Evolutionary conservation across 1,284 basidiomycete genomes (phyloP).

Genomic region (Malassezia vespertilionis): DNA sequence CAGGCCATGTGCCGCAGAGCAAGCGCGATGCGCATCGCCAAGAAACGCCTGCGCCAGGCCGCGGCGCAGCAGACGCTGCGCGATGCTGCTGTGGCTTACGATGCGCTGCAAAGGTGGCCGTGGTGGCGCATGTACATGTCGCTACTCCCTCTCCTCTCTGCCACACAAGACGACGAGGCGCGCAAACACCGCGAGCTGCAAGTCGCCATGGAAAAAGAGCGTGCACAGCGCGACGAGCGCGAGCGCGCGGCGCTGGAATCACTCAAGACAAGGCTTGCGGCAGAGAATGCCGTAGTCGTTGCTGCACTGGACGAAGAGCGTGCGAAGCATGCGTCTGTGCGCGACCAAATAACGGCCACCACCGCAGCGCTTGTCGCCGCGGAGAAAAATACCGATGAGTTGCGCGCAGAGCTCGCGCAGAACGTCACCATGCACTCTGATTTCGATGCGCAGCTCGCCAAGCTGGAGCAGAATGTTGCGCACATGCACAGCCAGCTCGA

Average conservation of each 20-base stretch:
- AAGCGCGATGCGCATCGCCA: constrained; percentile 77
- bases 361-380: constrained; percentile 67
- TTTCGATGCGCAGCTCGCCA: constrained; percentile 54
- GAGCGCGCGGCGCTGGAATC: constrained; percentile 35
- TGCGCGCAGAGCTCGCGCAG: constrained; percentile 65
- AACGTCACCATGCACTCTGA: constrained; percentile 67
- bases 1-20: constrained; percentile 77
- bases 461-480: constrained; percentile 61
- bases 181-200: constrained; percentile 78
- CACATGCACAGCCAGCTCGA: constrained; percentile 40
- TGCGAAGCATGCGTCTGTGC: constrained; percentile 66
- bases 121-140: constrained; percentile 98
- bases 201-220: constrained; percentile 54
- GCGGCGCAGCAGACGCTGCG: constrained; percentile 85
- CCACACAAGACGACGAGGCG: constrained; percentile 85
- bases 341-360: constrained; percentile 66
- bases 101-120: constrained; percentile 76
- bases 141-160: constrained; percentile 79
- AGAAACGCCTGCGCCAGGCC: constrained; percentile 87
- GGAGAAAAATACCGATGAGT: constrained; percentile 59
- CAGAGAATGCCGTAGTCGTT: constrained; percentile 71
- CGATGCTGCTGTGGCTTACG: constrained; percentile 79
- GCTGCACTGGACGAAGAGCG: constrained; percentile 67
- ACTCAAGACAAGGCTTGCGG: constrained; percentile 54
- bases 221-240: constrained; percentile 39